Evolutionary conservation across 2,329 filamentous ascomycete genomes (phyloP).

Genomic region (Fonsecaea multimorphosa): DNA sequence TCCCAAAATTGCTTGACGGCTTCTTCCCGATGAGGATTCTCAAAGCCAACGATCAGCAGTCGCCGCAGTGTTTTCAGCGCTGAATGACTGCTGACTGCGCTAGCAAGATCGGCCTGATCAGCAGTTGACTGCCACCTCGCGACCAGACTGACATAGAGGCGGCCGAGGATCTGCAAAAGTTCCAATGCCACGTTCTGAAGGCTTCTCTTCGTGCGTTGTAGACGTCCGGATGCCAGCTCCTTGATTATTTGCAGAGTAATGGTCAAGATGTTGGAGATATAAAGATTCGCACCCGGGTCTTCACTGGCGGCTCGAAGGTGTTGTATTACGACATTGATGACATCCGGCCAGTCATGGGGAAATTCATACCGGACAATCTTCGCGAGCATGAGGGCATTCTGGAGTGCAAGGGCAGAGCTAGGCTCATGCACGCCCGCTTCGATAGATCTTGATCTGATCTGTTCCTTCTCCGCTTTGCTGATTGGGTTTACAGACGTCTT

Average conservation of each 20-base stretch:
- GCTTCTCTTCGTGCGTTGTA: constrained; percentile 75
- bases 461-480: constrained; percentile 71
- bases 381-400: constrained; percentile 85
- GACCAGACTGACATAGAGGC: constrained; percentile 78
- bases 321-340: constrained; percentile 49
- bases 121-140: constrained; percentile 61
- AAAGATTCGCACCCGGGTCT: constrained; percentile 21
- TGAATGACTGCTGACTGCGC: constrained; percentile 69
- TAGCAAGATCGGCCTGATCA: constrained; percentile 57
- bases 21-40: constrained; percentile 78
- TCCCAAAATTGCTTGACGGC: constrained; percentile 82
- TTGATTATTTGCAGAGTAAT: constrained; percentile 82
- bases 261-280: constrained; percentile 37
- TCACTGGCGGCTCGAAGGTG: constrained; percentile 41
- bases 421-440: constrained; percentile 78
- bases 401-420: constrained; percentile 76
- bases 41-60: constrained; percentile 80
- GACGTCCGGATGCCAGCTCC: constrained; percentile 80
- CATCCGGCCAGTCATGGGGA: constrained; percentile 75
- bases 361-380: constrained; percentile 92
- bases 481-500: constrained; percentile 74
- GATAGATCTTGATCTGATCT: constrained; percentile 76
- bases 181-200: constrained; percentile 81
- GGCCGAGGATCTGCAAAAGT: constrained; percentile 77
- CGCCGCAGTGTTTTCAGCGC: constrained; percentile 81